Evolutionary conservation across 345 rosid species (phyloP), one percentile per base, ranked within the genome.

Genomic region (Hypericum androsaemum): DNA sequence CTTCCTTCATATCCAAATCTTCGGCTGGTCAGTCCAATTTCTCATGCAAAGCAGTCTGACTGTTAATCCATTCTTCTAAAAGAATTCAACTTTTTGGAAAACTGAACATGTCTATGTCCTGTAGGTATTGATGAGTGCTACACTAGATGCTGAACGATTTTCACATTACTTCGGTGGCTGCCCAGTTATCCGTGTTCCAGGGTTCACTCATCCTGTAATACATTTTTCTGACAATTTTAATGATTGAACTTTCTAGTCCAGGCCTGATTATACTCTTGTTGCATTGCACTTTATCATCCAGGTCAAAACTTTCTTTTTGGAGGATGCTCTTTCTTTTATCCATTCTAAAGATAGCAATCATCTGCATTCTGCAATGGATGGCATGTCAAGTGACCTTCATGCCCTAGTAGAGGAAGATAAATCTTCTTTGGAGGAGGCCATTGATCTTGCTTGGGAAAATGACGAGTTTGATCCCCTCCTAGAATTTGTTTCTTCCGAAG

Each of bases 41-140:
- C 12, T 43, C 57, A 10, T 39, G 12, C 17, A 60, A 10, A 12
- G 16, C 46, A 36, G 32, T 1, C 4, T 22, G 32, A 22, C 32
- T 22, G 32, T 22, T 22, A 22, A 22, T 22, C 2, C 32, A 22
- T 22, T 22, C 32, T 22, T 22, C 32, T 22, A 22, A 22, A 22
- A 22, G 32, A 22, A 22, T 22, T 22, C 32, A 22, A 22, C 2
- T 22, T 22, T 22, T 22, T 22, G 1, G 32, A 22, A 22, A 22
- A 22, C 32, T 22, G 32, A 22, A 22, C 32, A 22, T 4, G 32
- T 22, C 42, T 40, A 9, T 62, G 37, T 52, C 56, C 47, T 8
- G 62, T 79, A 87, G 98, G 72, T 90, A 66, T 58, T 90, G 55
- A 90, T 90, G 98, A 90, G 98, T 74, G 98, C 98, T 47, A 90